Percentiles rank a stretch among this genome's conserved stretches.
phyloP scores from a whole-genome alignment of 2,329 filamentous ascomycete genomes.

The Ascomycota sp. region DNA sequence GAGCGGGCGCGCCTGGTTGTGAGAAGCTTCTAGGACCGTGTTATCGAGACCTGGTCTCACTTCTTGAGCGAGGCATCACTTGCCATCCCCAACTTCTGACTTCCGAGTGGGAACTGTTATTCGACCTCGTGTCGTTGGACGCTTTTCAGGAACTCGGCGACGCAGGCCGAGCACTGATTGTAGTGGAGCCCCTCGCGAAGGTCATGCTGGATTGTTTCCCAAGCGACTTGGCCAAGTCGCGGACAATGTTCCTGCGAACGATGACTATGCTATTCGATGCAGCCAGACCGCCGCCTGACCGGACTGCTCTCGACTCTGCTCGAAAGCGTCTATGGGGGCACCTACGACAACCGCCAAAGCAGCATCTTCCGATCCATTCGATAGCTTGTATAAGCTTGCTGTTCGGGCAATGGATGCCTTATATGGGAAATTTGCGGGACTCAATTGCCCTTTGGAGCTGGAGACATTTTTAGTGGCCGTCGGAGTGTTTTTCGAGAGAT shows the following conservation, averaged over 20 bases:
- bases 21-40: slow-evolving; percentile 39
- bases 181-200: slow-evolving; percentile 53
- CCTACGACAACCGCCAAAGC: slow-evolving; percentile 8
- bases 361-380: slow-evolving; percentile 41
- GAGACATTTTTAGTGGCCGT: slow-evolving; percentile 31
- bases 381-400: slow-evolving; percentile 42
- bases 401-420: slow-evolving; percentile 28
- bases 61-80: slow-evolving; percentile 42
- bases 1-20: slow-evolving; percentile 6
- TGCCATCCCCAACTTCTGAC: slow-evolving; percentile 26
- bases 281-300: slow-evolving; percentile 36
- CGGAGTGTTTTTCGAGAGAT: slow-evolving; percentile 28
- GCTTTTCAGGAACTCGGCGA: slow-evolving; percentile 46
- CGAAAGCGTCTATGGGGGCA: slow-evolving; percentile 41
- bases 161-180: slow-evolving; percentile 40
- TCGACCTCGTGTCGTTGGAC: slow-evolving; percentile 32
- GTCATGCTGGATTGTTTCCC: slow-evolving; percentile 18
- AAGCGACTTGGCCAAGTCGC: slow-evolving; percentile 6
- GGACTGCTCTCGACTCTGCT: slow-evolving; percentile 43
- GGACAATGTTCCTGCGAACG: slow-evolving; percentile 17
- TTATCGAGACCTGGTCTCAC: slow-evolving; percentile 46
- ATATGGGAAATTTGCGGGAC: slow-evolving; percentile 26
- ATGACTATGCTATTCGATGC: slow-evolving; percentile 16
- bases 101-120: slow-evolving; percentile 30
- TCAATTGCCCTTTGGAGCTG: slow-evolving; percentile 16